Conservation (phyloP, 176 grass and related monocot species). For the Secale cereale region DNA sequence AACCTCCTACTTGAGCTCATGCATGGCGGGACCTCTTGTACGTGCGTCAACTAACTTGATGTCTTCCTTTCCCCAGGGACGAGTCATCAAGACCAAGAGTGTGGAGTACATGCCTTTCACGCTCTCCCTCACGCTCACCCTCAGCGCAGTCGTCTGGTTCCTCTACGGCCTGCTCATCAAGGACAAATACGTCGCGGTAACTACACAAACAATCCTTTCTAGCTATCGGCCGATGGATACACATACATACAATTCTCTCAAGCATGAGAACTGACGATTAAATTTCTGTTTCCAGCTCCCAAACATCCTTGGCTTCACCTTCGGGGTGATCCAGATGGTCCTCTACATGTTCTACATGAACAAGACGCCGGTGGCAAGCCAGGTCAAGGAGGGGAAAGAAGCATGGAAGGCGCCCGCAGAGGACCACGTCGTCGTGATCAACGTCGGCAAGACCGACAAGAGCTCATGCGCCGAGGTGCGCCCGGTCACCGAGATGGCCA, state of each 20-base stretch:
- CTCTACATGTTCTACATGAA: conserved; percentile 63
- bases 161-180: conserved; percentile 71
- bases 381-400: neutral
- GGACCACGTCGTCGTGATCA: conserved; percentile 22
- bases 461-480: conserved; percentile 26
- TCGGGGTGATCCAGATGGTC: conserved; percentile 66
- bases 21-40: neutral
- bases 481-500: conserved; percentile 20
- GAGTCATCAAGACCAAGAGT: conserved; percentile 65
- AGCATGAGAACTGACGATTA: neutral
- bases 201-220: neutral
- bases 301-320: conserved; percentile 62
- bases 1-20: neutral
- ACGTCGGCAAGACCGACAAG: conserved; percentile 35
- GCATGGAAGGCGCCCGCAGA: conserved; percentile 12
- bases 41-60: neutral
- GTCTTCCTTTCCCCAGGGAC: conserved; percentile 30
- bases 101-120: conserved; percentile 65
- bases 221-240: neutral
- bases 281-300: conserved; percentile 41
- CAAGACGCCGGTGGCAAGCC: neutral
- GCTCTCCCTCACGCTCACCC: conserved; percentile 51
- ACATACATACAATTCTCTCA: no score
- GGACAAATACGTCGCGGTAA: conserved; percentile 68
- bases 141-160: conserved; percentile 79